A percentile compares a stretch with the other conserved stretches of the same genome.
Evolutionary conservation across 139 green algal genomes (phyloP).

Genomic region (Tetraselmis chui): DNA sequence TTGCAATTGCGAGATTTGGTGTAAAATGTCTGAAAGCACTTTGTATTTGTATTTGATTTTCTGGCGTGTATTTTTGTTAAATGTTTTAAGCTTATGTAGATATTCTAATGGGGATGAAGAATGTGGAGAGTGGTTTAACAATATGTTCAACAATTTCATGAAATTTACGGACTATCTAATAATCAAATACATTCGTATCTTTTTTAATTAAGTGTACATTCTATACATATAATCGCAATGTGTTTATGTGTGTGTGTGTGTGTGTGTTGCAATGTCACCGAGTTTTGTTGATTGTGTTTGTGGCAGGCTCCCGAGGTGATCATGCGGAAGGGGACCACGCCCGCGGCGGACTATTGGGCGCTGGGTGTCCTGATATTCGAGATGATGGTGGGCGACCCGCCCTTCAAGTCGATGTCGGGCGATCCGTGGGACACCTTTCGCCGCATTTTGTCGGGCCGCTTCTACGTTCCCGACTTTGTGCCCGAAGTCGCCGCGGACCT

Average conservation of each 20-base stretch:
- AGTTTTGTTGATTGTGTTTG: too few relatives aligned
- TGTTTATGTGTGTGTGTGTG: too few relatives aligned
- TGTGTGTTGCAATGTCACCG: too few relatives aligned
- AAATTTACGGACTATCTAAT: too few relatives aligned
- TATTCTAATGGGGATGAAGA: too few relatives aligned
- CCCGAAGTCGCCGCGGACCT: constrained; percentile 56
- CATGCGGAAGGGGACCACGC: constrained; percentile 60
- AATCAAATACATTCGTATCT: too few relatives aligned
- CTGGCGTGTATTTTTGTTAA: too few relatives aligned
- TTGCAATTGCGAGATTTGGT: constrained; percentile 14
- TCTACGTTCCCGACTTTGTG: constrained; percentile 68
- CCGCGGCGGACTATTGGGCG: constrained; percentile 73
- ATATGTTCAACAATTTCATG: too few relatives aligned
- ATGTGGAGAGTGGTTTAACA: too few relatives aligned
- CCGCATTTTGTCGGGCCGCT: constrained; percentile 56
- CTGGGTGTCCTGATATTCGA: constrained; percentile 80
- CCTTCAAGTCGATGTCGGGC: constrained; percentile 60
- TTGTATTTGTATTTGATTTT: background rate
- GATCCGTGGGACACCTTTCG: constrained; percentile 72
- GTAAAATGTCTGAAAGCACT: constrained; percentile 6
- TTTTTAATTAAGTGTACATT: too few relatives aligned
- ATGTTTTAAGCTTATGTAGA: too few relatives aligned
- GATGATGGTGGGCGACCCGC: constrained; percentile 67
- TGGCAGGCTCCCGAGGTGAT: constrained; percentile 59
- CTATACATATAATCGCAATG: too few relatives aligned